These are phyloP conservation scores for Hypoxylon sp. DNA, from an alignment of 2,329 filamentous ascomycete genomes.

Conservation along the genomic window DNA sequence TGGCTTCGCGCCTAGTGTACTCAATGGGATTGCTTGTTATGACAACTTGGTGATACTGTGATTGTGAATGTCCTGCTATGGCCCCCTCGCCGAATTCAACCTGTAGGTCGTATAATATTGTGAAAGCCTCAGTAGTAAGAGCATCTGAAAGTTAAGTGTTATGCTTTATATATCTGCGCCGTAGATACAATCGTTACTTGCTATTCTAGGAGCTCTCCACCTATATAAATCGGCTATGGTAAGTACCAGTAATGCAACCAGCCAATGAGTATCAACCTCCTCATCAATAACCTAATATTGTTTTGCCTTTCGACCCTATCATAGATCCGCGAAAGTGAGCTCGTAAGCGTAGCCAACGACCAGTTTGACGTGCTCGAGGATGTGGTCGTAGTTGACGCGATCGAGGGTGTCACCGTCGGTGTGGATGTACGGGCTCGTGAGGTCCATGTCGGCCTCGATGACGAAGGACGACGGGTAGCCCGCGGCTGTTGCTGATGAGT, in stretches of 20 bases:
- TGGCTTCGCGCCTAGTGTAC: conserved; percentile 36
- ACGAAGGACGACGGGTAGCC: conserved; percentile 77
- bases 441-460: conserved; percentile 72
- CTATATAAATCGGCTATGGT: not conserved
- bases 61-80: conserved; percentile 4
- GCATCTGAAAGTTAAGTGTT: too few species aligned
- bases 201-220: not conserved
- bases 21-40: conserved; percentile 28
- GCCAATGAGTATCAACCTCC: not conserved
- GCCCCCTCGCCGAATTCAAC: too few species aligned
- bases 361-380: conserved; percentile 73
- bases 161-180: too few species aligned
- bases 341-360: conserved; percentile 65
- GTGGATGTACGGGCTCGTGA: conserved; percentile 79
- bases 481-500: conserved; percentile 75
- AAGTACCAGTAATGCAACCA: not conserved
- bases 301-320: not conserved
- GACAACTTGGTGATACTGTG: not conserved
- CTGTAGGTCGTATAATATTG: not conserved
- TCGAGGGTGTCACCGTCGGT: conserved; percentile 79
- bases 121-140: not conserved
- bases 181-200: not conserved
- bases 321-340: conserved; percentile 55
- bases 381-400: conserved; percentile 76
- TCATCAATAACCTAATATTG: not conserved